phyloP scores from a whole-genome alignment of 2,329 filamentous ascomycete species.

The Botrytis medusae region DNA sequence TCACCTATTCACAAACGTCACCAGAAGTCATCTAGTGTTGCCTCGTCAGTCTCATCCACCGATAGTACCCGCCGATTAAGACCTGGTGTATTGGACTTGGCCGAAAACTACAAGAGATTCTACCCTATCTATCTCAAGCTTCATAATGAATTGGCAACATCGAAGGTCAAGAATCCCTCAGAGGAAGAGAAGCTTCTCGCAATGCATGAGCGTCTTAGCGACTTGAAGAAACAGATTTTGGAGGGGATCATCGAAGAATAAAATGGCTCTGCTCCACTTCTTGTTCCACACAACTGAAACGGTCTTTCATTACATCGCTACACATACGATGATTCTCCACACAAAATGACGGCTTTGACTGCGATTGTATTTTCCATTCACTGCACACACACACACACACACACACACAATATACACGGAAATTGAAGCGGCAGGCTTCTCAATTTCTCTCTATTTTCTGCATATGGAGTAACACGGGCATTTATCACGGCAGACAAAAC shows the following conservation, averaged over 20 bases:
- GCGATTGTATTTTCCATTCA: not conserved
- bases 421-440: not conserved
- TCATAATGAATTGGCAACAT: conserved; percentile 52
- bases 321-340: not conserved
- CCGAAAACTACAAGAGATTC: conserved; percentile 54
- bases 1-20: conserved; percentile 38
- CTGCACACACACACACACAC: not conserved
- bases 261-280: not conserved
- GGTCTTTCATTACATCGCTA: not conserved
- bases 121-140: conserved; percentile 59
- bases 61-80: conserved; percentile 41
- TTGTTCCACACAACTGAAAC: not conserved
- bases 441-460: conserved; percentile 1
- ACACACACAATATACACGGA: not conserved
- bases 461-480: conserved; percentile 14
- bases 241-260: conserved; percentile 30
- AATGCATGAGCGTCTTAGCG: conserved; percentile 54
- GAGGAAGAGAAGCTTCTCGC: conserved; percentile 53
- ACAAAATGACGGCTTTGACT: not conserved
- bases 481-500: conserved; percentile 15
- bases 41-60: conserved; percentile 36
- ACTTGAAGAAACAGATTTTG: conserved; percentile 59
- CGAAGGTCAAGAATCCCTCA: conserved; percentile 48
- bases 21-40: conserved; percentile 38
- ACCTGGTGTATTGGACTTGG: conserved; percentile 53